Evolutionary conservation across 2,329 filamentous ascomycete genomes (phyloP).

Genomic region (Colletotrichum chrysophilum): DNA sequence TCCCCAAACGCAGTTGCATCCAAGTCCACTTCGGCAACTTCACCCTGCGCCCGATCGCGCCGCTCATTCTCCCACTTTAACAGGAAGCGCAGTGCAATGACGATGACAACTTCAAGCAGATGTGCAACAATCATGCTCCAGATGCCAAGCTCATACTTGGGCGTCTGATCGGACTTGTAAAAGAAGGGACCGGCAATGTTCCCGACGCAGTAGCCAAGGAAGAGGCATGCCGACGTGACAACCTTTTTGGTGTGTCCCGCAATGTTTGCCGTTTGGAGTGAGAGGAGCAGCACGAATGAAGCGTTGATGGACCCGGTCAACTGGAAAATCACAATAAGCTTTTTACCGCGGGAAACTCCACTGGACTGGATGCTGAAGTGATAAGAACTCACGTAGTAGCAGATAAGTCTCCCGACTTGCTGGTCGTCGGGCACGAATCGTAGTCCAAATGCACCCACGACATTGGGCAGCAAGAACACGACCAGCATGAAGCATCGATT

Average conservation of each 20-base stretch:
- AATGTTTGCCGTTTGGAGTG: background rate
- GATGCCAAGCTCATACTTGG: background rate
- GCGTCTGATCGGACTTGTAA: background rate
- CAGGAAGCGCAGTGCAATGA: background rate
- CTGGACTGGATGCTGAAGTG: background rate
- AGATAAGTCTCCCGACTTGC: background rate
- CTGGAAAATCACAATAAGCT: background rate
- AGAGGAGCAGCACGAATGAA: background rate
- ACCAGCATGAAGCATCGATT: background rate
- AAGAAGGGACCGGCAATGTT: background rate
- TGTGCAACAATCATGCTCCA: background rate
- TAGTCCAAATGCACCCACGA: background rate
- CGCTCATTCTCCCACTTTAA: background rate
- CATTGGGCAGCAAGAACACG: background rate
- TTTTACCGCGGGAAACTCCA: background rate
- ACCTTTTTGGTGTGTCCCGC: background rate
- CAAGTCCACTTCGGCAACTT: background rate
- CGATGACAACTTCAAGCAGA: background rate
- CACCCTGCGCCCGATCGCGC: background rate
- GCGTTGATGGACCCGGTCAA: background rate
- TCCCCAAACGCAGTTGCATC: background rate
- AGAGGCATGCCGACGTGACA: background rate
- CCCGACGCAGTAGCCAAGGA: background rate
- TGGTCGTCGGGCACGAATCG: background rate
- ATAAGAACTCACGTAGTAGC: background rate